Percentiles rank a stretch among this genome's conserved stretches.
These are phyloP conservation scores for Trichoderma virens DNA, from an alignment of 495 filamentous ascomycete genomes.

Conservation along the genomic window DNA sequence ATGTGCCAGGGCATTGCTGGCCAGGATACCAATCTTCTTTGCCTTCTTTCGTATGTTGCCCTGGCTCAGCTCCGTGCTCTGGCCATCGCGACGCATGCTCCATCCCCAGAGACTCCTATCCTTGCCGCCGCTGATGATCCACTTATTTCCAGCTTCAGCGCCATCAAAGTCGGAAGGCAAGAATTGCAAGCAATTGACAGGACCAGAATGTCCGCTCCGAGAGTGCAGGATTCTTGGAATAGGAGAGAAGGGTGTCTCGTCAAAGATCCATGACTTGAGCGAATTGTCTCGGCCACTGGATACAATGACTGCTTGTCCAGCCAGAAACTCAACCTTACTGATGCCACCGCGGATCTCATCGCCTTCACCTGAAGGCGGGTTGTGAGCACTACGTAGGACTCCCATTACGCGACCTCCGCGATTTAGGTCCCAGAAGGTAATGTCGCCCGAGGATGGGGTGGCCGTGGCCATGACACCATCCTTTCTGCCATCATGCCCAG, in stretches of 20 bases:
- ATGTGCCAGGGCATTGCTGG: constrained; percentile 32
- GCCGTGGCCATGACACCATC: constrained; percentile 83
- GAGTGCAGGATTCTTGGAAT: constrained; percentile 76
- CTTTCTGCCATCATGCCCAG: constrained; percentile 74
- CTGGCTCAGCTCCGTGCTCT: constrained; percentile 89
- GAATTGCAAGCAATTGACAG: constrained; percentile 72
- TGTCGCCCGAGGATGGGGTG: constrained; percentile 63
- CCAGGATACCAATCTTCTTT: constrained; percentile 68
- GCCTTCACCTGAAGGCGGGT: constrained; percentile 49
- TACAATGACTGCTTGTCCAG: constrained; percentile 84
- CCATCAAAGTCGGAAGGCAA: constrained; percentile 80
- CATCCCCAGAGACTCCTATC: constrained; percentile 92
- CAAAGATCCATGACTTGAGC: constrained; percentile 91
- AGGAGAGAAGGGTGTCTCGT: constrained; percentile 75
- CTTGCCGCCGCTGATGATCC: constrained; percentile 81
- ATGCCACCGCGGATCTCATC: constrained; percentile 45
- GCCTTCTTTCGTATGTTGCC: constrained; percentile 74
- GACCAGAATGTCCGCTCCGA: constrained; percentile 78
- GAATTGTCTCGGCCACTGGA: constrained; percentile 90
- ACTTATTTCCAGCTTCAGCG: constrained; percentile 82
- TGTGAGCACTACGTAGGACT: constrained; percentile 76
- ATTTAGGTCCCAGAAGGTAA: constrained; percentile 95
- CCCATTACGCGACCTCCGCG: constrained; percentile 74
- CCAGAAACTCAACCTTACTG: constrained; percentile 79
- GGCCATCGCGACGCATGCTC: constrained; percentile 88